Conservation (phyloP, 2,329 filamentous ascomycete species). For the Monilinia laxa region DNA sequence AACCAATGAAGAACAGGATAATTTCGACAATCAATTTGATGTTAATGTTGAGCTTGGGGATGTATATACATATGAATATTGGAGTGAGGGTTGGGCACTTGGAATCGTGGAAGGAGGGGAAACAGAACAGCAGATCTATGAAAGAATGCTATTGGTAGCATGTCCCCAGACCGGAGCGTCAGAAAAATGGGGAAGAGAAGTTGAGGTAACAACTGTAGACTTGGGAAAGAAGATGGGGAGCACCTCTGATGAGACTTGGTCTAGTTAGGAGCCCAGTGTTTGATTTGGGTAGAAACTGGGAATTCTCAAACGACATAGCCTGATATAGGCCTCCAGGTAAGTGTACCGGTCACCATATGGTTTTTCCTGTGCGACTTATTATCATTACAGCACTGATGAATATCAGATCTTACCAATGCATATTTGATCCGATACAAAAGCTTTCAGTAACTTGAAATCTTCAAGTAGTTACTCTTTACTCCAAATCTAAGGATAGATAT, state of each 20-base stretch:
- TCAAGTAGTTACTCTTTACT: too few relatives aligned
- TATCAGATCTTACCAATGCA: neutral
- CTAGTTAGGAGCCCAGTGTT: neutral
- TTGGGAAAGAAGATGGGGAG: neutral
- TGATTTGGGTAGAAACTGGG: neutral
- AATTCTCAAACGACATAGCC: too few relatives aligned
- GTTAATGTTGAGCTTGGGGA: neutral
- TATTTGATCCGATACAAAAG: neutral
- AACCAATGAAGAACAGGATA: neutral
- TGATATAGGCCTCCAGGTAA: neutral
- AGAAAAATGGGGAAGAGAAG: neutral
- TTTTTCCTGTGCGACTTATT: too few relatives aligned
- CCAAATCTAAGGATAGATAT: neutral
- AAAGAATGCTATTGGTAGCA: constrained; percentile 21
- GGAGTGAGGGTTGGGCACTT: neutral
- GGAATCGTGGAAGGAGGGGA: constrained; percentile 10
- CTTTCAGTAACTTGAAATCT: neutral
- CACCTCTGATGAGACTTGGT: neutral
- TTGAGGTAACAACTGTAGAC: neutral
- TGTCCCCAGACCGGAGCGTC: neutral
- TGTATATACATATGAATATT: neutral
- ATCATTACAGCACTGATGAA: too few relatives aligned
- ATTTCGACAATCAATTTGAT: neutral
- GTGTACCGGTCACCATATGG: too few relatives aligned
- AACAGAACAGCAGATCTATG: constrained; percentile 10